phyloP scores from a whole-genome alignment of 148 eudicot species.

The Chenopodium formosanum region DNA sequence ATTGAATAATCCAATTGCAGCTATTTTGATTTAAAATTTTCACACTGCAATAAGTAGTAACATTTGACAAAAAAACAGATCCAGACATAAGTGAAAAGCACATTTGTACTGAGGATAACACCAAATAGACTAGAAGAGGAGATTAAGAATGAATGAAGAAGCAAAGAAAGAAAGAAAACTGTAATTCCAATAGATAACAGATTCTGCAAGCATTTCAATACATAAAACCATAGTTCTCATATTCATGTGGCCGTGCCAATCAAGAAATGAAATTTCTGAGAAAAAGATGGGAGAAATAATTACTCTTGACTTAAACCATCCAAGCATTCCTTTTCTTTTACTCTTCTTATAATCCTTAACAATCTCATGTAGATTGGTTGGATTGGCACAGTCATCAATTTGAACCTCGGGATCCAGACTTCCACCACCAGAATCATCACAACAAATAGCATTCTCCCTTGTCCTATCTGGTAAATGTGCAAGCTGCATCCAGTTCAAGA shows the following conservation, averaged over 20 bases:
- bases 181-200: neutral
- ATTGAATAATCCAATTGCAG: neutral
- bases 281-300: neutral
- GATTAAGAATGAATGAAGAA: neutral
- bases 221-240: neutral
- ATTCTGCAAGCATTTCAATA: neutral
- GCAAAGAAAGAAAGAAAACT: neutral
- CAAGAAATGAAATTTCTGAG: neutral
- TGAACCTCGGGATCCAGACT: conserved; percentile 16
- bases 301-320: conserved; percentile 29
- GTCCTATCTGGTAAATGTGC: conserved; percentile 27
- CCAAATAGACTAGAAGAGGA: neutral
- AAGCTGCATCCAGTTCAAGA: conserved; percentile 24
- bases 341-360: conserved; percentile 22
- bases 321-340: conserved; percentile 29
- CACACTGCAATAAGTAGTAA: neutral
- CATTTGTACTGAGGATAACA: neutral
- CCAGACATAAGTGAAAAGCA: neutral
- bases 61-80: neutral
- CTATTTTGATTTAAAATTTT: neutral
- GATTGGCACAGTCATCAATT: conserved; percentile 13
- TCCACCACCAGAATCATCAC: conserved; percentile 19
- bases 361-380: conserved; percentile 11
- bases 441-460: conserved; percentile 7
- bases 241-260: neutral